These are phyloP conservation scores for Yarrowia sp. DNA, from an alignment of 805 yeast genomes.

Conservation along the genomic window DNA sequence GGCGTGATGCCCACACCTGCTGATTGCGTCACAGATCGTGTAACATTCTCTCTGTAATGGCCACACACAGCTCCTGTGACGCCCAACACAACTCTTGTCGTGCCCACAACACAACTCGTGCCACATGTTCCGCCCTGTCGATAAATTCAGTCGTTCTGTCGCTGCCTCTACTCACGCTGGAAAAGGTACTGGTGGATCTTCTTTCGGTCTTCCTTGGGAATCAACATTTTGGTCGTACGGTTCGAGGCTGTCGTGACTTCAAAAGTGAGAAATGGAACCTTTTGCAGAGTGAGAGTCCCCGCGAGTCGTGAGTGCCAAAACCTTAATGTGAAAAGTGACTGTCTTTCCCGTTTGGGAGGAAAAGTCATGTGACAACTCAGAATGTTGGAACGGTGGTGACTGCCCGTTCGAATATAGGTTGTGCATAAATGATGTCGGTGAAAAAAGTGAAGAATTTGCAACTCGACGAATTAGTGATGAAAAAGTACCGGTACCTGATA, in stretches of 20 bases:
- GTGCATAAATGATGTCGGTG: background rate
- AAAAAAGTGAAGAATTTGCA: background rate
- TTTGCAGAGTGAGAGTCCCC: constrained; percentile 20
- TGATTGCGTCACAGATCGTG: no score
- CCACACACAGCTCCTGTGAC: no score
- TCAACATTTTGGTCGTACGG: constrained; percentile 68
- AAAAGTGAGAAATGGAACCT: constrained; percentile 27
- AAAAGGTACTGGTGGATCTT: constrained; percentile 98
- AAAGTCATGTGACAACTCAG: constrained; percentile 27
- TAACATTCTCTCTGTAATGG: no score
- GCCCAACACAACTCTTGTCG: no score
- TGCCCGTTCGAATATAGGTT: background rate
- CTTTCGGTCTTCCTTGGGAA: constrained; percentile 99
- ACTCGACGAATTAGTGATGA: no score
- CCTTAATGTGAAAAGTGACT: constrained; percentile 22
- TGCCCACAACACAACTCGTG: background rate
- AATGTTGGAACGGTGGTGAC: no score
- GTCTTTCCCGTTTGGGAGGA: constrained; percentile 21
- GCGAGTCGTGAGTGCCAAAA: constrained; percentile 22
- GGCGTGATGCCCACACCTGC: no score
- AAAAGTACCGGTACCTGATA: no score
- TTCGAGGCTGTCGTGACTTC: constrained; percentile 24
- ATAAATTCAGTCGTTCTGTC: background rate
- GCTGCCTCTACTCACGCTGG: constrained; percentile 74
- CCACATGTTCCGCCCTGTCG: background rate